A percentile compares a stretch with the other conserved stretches of the same genome.
phyloP scores from a whole-genome alignment of 441 rosid genomes.

The Pelargonium hybrid region DNA sequence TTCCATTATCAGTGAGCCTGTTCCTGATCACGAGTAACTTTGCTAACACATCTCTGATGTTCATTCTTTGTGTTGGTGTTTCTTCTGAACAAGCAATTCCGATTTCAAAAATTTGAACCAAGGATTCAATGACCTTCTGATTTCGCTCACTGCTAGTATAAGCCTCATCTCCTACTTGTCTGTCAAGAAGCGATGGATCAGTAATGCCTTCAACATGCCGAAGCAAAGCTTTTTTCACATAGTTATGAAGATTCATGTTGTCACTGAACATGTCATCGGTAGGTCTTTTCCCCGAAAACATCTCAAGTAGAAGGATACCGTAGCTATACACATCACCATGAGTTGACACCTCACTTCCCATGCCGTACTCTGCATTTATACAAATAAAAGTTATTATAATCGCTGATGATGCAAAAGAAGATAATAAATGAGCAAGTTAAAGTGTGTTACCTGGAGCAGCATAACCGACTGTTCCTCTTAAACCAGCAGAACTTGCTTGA shows the following conservation, averaged over 20 bases:
- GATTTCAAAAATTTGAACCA: background rate
- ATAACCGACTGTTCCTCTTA: background rate
- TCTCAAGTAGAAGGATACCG: background rate
- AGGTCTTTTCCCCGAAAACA: constrained; percentile 4
- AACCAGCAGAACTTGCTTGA: constrained; percentile 6
- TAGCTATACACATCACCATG: constrained; percentile 3
- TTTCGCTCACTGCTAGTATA: background rate
- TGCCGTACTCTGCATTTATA: background rate
- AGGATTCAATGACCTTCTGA: background rate
- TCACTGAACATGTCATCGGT: background rate
- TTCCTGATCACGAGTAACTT: background rate
- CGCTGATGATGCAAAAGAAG: background rate
- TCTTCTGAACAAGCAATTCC: constrained; percentile 8
- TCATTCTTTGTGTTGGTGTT: background rate
- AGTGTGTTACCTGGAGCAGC: background rate
- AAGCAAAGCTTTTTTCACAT: background rate
- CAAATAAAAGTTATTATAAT: no score
- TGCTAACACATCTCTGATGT: background rate
- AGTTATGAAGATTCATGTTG: background rate
- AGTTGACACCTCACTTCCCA: background rate
- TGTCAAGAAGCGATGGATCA: background rate
- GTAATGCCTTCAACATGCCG: background rate
- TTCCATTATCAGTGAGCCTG: background rate
- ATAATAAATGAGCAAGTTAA: background rate
- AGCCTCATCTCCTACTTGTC: background rate